Base-by-base conservation (phyloP, 768 basidiomycete genomes). In the Suillus alpinus region DNA sequence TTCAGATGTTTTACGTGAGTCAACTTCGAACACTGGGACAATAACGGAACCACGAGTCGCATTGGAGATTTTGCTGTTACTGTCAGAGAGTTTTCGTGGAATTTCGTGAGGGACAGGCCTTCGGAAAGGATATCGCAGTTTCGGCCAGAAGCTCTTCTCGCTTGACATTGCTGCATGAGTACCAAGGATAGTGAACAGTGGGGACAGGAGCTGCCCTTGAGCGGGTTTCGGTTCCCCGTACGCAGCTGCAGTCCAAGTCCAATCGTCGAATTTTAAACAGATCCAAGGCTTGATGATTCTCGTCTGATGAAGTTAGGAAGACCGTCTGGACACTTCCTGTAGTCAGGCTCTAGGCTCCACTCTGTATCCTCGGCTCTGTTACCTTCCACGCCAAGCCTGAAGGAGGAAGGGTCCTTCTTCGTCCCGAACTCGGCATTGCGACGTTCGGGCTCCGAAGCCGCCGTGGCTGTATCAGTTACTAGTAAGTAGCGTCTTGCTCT, bases 141-240 rank as follows among this genome's bases (percentile, higher is more conserved):
- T 61, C 50, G 51, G 59, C 71, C 67, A 71, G 32, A 55, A 52
- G 62, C 62, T 72, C 61, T 70, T 74, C 65, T 73, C 69, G 57
- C 44, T 58, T 31, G 65, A 59, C 72, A 72, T n/a, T 72, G 37
- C 50, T 46, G 26, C 57, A 53, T 52, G 49, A 39, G 40, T 14
- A 53, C 52, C 56, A 34, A 20, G 51, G 69, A 67, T 65, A 59
- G 56, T 20, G 13, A 34, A 62, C 39, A 29, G 26, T 20, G 40
- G 20, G 50, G 47, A 18, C 31, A 18, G 36, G 53, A 46, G 20
- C 29, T 36, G 20, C 31, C 10, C 31, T 50, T 32, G 49, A 32
- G 16, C 12, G 16, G 5, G 46, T 4, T 31, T 34, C 41, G 57
- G 32, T 46, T 58, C 56, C 43, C 41, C 18, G 14, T 18, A 49